Percentiles rank a stretch among this genome's conserved stretches.
Evolutionary conservation across 1,284 basidiomycete species (phyloP).

Genomic region (Microbotryum violaceum): DNA sequence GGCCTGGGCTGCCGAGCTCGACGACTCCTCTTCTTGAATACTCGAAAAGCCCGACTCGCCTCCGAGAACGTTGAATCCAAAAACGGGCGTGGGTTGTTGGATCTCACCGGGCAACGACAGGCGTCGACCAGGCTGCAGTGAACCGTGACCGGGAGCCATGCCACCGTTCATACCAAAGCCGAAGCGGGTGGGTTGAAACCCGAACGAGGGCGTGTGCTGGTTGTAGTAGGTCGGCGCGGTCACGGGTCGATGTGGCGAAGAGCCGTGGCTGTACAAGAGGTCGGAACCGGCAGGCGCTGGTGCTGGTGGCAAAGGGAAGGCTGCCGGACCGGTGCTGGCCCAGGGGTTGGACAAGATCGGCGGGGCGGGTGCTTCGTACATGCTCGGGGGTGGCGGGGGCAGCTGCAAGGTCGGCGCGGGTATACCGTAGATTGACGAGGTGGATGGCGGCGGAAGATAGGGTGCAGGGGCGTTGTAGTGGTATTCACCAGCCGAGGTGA

Average conservation of each 20-base stretch:
- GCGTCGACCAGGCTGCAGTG: background rate
- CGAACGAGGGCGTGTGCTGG: slow-evolving; percentile 4
- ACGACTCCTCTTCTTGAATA: background rate
- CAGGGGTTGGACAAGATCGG: background rate
- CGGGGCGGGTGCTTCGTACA: background rate
- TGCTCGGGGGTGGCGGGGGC: background rate
- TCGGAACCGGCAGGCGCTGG: background rate
- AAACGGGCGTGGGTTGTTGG: background rate
- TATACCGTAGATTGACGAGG: background rate
- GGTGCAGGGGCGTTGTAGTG: slow-evolving; percentile 18
- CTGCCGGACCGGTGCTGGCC: background rate
- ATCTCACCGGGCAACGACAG: background rate
- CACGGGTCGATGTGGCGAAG: slow-evolving; percentile 7
- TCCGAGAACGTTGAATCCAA: background rate
- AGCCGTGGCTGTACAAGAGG: background rate
- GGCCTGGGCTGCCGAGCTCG: too few species aligned
- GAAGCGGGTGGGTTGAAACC: background rate
- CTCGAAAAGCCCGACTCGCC: background rate
- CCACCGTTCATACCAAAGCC: background rate
- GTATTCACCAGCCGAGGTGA: slow-evolving; percentile 31
- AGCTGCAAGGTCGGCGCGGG: background rate
- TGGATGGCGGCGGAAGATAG: slow-evolving; percentile 12
- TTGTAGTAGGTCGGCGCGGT: slow-evolving; percentile 10
- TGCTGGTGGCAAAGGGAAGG: background rate
- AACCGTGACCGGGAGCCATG: background rate